A percentile compares a stretch with the other conserved stretches of the same genome.
phyloP scores from a whole-genome alignment of 352 stramenopile genomes.

The Globisporangium barbulae region DNA sequence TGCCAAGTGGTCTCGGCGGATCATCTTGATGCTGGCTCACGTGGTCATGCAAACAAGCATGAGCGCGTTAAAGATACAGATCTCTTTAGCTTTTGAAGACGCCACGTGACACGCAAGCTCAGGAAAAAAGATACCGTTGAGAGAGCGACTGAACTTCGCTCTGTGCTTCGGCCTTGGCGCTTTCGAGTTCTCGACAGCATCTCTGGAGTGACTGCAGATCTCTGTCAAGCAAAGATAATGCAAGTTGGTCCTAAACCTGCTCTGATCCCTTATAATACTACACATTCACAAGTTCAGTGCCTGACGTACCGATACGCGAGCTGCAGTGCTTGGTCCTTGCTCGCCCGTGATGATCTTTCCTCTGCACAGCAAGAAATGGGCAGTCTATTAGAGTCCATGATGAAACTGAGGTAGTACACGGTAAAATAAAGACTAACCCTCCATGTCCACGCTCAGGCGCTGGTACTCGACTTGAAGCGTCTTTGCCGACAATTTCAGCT shows the following conservation, averaged over 20 bases:
- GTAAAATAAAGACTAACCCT: constrained; percentile 19
- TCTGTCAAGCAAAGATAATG: constrained; percentile 11
- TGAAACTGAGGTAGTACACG: too few species aligned
- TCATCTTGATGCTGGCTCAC: constrained; percentile 27
- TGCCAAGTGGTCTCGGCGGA: constrained; percentile 34
- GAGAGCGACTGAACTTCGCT: constrained; percentile 31
- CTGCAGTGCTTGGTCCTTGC: constrained; percentile 28
- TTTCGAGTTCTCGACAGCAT: constrained; percentile 33
- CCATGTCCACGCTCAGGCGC: constrained; percentile 28
- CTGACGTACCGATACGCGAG: constrained; percentile 25
- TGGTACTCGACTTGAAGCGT: constrained; percentile 34
- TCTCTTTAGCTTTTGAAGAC: too few species aligned
- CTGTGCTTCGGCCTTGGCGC: constrained; percentile 28
- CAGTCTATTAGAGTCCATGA: too few species aligned
- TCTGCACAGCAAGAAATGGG: constrained; percentile 15
- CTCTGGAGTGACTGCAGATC: constrained; percentile 37
- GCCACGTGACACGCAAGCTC: neutral
- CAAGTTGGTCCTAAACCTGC: too few species aligned
- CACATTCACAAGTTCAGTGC: neutral
- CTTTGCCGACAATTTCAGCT: constrained; percentile 31
- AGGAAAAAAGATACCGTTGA: constrained; percentile 23
- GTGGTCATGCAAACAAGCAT: neutral
- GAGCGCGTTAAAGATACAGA: too few species aligned
- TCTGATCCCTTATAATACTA: neutral
- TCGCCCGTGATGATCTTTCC: constrained; percentile 21